phyloP scores from a whole-genome alignment of 1,139 yeast species.

The Meyerozyma smithsonii region DNA sequence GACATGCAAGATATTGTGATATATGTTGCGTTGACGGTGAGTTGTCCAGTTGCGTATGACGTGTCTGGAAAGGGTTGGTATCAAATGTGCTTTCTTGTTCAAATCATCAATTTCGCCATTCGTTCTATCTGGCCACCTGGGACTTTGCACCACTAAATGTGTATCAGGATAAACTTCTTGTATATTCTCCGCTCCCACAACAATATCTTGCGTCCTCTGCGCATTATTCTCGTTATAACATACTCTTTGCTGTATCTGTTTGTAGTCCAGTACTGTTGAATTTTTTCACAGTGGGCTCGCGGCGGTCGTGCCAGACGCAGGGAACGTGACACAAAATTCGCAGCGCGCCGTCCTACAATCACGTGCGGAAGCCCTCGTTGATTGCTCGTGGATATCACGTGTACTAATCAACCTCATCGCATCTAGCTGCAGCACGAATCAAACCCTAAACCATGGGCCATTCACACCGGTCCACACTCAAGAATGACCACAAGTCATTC shows the following conservation, averaged over 20 bases:
- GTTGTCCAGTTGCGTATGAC: no score
- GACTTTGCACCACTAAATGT: background rate
- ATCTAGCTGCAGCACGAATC: slow-evolving; percentile 6
- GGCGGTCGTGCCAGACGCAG: slow-evolving; percentile 4
- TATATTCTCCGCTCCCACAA: background rate
- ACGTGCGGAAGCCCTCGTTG: slow-evolving; percentile 8
- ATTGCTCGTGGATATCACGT: slow-evolving; percentile 6
- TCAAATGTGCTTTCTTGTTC: no score
- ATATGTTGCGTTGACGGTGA: no score
- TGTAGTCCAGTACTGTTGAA: background rate
- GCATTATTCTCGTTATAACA: background rate
- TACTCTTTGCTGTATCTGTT: slow-evolving; percentile 3
- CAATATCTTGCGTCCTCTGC: background rate
- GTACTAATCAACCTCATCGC: slow-evolving; percentile 8
- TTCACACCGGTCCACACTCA: slow-evolving; percentile 77
- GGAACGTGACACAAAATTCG: slow-evolving; percentile 1
- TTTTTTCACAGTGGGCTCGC: slow-evolving; percentile 1
- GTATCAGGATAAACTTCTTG: background rate
- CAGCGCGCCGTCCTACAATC: background rate
- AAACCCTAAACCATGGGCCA: slow-evolving; percentile 53
- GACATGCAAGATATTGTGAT: no score
- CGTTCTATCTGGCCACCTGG: background rate
- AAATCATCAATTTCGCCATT: background rate
- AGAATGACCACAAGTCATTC: slow-evolving; percentile 83
- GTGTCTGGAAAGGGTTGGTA: no score